phyloP scores from a whole-genome alignment of 257 asterid genomes.

The Paulownia fortunei region DNA sequence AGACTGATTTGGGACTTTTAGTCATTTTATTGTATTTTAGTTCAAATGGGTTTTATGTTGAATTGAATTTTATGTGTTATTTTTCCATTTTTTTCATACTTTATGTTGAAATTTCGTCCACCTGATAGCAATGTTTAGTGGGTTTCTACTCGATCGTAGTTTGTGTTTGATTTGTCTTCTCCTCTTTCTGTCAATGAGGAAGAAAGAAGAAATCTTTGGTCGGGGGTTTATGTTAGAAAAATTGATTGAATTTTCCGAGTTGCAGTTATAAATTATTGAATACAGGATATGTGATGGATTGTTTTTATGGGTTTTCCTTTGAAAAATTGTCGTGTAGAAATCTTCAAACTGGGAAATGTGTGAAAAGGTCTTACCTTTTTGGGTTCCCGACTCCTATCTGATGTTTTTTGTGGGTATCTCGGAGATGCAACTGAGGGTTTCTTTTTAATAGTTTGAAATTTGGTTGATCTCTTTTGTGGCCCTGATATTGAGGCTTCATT shows the following conservation, averaged over 20 bases:
- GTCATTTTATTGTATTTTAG: conserved; percentile 27
- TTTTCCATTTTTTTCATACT: conserved; percentile 22
- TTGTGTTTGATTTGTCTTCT: conserved; percentile 50
- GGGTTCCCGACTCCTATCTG: conserved; percentile 14
- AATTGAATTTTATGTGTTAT: conserved; percentile 37
- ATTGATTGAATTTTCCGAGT: conserved; percentile 38
- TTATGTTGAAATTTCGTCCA: conserved; percentile 35
- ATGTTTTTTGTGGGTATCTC: conserved; percentile 15
- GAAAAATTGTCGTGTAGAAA: conserved; percentile 7
- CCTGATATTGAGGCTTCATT: conserved; percentile 15
- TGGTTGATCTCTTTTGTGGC: conserved; percentile 5
- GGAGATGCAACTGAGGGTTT: conserved; percentile 10
- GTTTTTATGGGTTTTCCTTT: conserved; percentile 8
- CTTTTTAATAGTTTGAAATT: conserved; percentile 11
- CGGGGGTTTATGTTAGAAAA: conserved; percentile 57
- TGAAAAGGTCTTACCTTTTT: conserved; percentile 23
- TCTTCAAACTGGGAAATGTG: conserved; percentile 28
- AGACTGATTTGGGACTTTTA: conserved; percentile 20
- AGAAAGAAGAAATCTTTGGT: conserved; percentile 36
- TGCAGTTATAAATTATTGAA: conserved; percentile 26
- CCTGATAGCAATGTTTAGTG: conserved; percentile 39
- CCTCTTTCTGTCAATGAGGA: conserved; percentile 21
- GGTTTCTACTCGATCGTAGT: conserved; percentile 46
- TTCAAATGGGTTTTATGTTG: conserved; percentile 32
- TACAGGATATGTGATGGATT: conserved; percentile 5